These are phyloP conservation scores for Annulohypoxylon truncatum DNA, from an alignment of 2,329 filamentous ascomycete species.

Conservation along the genomic window DNA sequence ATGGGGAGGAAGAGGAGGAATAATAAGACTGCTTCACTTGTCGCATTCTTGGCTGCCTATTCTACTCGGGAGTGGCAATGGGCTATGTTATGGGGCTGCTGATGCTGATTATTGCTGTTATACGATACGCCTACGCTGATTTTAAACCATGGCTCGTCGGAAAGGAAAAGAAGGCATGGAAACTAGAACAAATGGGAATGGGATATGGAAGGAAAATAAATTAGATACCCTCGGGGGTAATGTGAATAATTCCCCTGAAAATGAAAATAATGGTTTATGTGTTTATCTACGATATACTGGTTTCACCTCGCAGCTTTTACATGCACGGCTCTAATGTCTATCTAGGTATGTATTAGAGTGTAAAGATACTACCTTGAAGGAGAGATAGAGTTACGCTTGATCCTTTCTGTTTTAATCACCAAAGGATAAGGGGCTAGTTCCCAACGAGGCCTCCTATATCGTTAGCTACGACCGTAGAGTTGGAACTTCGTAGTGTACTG, in stretches of 20 bases:
- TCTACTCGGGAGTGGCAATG: neutral
- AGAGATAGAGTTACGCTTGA: neutral
- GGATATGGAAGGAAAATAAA: neutral
- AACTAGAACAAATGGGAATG: neutral
- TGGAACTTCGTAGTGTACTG: neutral
- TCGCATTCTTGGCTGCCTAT: neutral
- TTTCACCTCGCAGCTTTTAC: neutral
- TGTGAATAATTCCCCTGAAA: conserved; percentile 12
- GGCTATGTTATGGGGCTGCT: neutral
- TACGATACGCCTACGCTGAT: neutral
- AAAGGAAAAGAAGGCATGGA: conserved; percentile 2
- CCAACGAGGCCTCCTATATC: conserved; percentile 3
- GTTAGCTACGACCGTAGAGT: too few relatives aligned
- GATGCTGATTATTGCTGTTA: neutral
- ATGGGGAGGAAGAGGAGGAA: conserved; percentile 46
- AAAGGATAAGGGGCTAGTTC: neutral
- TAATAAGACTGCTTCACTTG: conserved; percentile 36
- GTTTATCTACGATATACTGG: neutral
- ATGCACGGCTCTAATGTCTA: too few relatives aligned
- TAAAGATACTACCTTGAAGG: neutral
- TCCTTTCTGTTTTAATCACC: neutral
- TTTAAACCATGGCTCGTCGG: neutral
- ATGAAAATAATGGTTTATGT: conserved; percentile 1
- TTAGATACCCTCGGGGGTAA: conserved; percentile 33
- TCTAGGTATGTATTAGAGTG: neutral